Evolutionary conservation across 2,329 filamentous ascomycete genomes (phyloP), one percentile per base, ranked within the genome.

Genomic region (Pseudohalonectria lignicola): DNA sequence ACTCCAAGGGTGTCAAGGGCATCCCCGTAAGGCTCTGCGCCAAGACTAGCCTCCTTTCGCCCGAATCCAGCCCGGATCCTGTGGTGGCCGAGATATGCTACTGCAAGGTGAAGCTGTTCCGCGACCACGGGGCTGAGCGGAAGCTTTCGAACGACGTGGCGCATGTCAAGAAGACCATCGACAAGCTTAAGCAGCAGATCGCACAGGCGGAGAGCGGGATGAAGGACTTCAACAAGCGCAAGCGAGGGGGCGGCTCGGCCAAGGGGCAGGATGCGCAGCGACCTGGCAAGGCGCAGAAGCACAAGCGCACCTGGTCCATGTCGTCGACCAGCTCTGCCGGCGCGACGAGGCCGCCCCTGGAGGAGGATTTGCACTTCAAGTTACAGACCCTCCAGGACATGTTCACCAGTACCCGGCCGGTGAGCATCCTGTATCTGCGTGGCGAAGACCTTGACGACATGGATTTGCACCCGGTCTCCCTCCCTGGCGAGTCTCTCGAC

Each of bases 1-100:
- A 96, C 54, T 96, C 92, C 9, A 98, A 98, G 55, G 92, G 92
- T 33, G 92, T 98, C 35, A 98, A 96, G 61, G 92, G 92, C 26
- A 95, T 96, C 46, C 90, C 92, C 0, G 88, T 98, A 4, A 71
- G 92, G 39, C 71, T 96, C 1, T 96, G 90, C 57, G 79, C 88
- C 12, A 96, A 96, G 61, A 96, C 92, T 0, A 82, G 83, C 45
- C 60, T 79, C 10, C 42, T 90, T 1, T 61, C 68, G 8, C 66
- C 69, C 2, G 63, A 66, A 10, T 36, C 62, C 12, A 61, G 63
- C 4, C 57, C 66, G 1, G 53, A 60, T 8, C 67, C 68, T 7
- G 8, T 12, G 8, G 23, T 12, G 8, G 59, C 64, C 20, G 88
- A 96, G 57, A 79, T 94, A 17, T 90, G 85, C 57, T 96, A 82